phyloP scores from a whole-genome alignment of 1,139 yeast species.

The Candida anutae region DNA sequence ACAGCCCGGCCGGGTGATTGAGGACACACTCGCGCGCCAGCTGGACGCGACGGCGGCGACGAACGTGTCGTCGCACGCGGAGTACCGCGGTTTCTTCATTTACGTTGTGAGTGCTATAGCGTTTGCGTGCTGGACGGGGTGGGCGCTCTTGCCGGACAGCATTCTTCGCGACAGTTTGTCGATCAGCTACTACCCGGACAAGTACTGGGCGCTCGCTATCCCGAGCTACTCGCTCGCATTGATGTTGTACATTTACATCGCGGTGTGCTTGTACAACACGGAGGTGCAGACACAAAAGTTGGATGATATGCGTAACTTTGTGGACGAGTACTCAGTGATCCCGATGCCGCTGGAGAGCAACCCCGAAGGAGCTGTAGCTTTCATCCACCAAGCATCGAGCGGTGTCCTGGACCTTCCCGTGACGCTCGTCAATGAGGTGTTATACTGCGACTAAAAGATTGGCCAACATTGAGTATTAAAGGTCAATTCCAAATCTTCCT shows the following conservation, averaged over 20 bases:
- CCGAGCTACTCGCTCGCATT: constrained; percentile 64
- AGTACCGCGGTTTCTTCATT: constrained; percentile 77
- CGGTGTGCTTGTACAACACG: constrained; percentile 61
- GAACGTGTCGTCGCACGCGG: constrained; percentile 60
- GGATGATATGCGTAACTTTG: constrained; percentile 53
- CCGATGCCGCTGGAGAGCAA: constrained; percentile 14
- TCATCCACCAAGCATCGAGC: constrained; percentile 52
- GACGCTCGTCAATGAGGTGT: constrained; percentile 58
- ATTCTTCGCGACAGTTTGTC: constrained; percentile 42
- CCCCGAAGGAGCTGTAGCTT: constrained; percentile 17
- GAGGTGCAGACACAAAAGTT: constrained; percentile 61
- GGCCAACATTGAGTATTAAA: too few species aligned
- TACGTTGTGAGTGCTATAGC: constrained; percentile 52
- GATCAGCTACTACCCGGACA: constrained; percentile 69
- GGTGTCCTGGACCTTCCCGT: constrained; percentile 84
- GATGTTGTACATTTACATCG: constrained; percentile 66
- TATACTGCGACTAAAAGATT: too few species aligned
- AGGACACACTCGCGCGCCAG: constrained; percentile 61
- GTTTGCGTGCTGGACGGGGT: constrained; percentile 47
- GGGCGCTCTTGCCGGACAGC: constrained; percentile 63
- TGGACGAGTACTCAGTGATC: constrained; percentile 59
- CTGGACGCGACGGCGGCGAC: constrained; percentile 72
- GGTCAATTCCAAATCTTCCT: too few species aligned
- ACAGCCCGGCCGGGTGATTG: constrained; percentile 47
- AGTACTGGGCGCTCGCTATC: constrained; percentile 81